Evolutionary conservation across 345 rosid species (phyloP).

Genomic region (Carallia pectinifolia): DNA sequence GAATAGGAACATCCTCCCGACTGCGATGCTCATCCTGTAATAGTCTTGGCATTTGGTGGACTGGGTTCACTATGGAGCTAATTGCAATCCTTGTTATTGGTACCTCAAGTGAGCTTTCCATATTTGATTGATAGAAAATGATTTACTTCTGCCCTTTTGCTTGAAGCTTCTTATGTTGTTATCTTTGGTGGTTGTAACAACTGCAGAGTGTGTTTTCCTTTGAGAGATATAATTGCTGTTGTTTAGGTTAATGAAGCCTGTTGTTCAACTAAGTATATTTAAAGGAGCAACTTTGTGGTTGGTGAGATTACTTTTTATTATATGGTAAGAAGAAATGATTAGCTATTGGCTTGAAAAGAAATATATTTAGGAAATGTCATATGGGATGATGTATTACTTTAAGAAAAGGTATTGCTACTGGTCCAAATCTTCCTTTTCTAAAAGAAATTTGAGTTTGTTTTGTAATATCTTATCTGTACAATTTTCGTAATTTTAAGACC

Average conservation of each 20-base stretch:
- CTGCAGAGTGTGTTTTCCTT: neutral
- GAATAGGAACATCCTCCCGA: constrained; percentile 34
- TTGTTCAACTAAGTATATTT: constrained; percentile 12
- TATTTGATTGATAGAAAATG: constrained; percentile 6
- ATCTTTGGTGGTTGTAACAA: neutral
- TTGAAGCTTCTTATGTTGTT: neutral
- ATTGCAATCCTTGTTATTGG: constrained; percentile 28
- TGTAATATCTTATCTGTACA: neutral
- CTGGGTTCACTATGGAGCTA: constrained; percentile 20
- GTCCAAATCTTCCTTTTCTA: neutral
- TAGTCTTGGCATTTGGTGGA: constrained; percentile 32
- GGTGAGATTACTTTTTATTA: constrained; percentile 25
- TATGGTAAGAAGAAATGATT: constrained; percentile 23
- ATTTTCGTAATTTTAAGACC: neutral
- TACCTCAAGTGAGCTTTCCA: constrained; percentile 29
- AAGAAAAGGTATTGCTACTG: constrained; percentile 6
- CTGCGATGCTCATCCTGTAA: constrained; percentile 27
- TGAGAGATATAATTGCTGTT: neutral
- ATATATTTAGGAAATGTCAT: constrained; percentile 6
- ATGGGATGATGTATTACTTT: constrained; percentile 19
- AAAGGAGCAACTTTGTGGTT: constrained; percentile 5
- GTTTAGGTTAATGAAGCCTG: constrained; percentile 14
- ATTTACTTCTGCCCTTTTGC: neutral
- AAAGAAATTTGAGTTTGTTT: neutral
- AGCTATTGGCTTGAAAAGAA: constrained; percentile 3